These are phyloP conservation scores for Talaromyces pinophilus DNA, from an alignment of 2,329 filamentous ascomycete species.

Conservation along the genomic window DNA sequence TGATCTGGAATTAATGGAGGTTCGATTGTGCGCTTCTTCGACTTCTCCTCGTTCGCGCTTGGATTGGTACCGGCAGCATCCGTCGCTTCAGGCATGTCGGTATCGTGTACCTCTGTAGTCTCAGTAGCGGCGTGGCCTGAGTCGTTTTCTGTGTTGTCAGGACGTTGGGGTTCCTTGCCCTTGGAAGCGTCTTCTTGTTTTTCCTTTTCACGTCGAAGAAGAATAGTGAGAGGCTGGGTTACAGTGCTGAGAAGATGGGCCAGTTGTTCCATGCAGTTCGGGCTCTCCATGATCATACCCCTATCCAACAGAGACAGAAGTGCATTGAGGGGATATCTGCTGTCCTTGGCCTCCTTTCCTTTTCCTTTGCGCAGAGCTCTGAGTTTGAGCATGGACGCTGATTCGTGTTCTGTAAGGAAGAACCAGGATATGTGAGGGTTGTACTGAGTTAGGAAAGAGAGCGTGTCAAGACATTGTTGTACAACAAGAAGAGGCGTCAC, in stretches of 20 bases:
- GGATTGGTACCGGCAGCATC: conserved; percentile 41
- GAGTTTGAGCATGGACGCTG: conserved; percentile 73
- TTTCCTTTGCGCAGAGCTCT: conserved; percentile 82
- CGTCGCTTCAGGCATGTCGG: conserved; percentile 41
- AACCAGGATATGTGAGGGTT: conserved; percentile 86
- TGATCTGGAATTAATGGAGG: conserved; percentile 84
- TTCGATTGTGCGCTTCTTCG: conserved; percentile 65
- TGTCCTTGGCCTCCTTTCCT: conserved; percentile 80
- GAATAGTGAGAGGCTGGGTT: conserved; percentile 77
- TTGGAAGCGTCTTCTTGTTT: conserved; percentile 52
- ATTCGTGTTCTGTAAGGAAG: conserved; percentile 93
- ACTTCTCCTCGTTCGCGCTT: conserved; percentile 49
- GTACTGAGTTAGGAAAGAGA: conserved; percentile 79
- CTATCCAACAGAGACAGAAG: conserved; percentile 84
- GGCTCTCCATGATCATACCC: conserved; percentile 94
- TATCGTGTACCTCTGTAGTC: conserved; percentile 35
- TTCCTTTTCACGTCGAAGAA: conserved; percentile 83
- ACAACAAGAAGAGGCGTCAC: conserved; percentile 93
- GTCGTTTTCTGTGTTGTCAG: conserved; percentile 31
- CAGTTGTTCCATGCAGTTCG: conserved; percentile 92
- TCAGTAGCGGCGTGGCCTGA: conserved; percentile 26
- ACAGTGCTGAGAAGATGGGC: conserved; percentile 85
- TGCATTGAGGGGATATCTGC: conserved; percentile 89
- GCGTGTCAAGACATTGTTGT: conserved; percentile 85
- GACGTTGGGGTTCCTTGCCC: conserved; percentile 39